Evolutionary conservation across 257 asterid species (phyloP), one percentile per base, ranked within the genome.

Genomic region (Forsythia viridissima): DNA sequence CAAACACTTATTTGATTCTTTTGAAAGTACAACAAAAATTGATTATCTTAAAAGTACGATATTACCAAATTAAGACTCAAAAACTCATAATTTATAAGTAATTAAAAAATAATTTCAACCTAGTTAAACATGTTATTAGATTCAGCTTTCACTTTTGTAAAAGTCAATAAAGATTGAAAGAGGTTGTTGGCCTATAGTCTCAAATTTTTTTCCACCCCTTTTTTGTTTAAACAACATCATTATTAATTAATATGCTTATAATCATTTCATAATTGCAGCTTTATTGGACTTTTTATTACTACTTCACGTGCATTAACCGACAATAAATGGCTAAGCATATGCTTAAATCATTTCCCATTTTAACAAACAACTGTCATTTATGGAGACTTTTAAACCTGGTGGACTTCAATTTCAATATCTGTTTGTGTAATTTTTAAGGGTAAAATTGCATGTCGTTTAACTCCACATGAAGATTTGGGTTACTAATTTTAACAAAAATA

Each of bases 81-180:
- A 30, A 0, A 30, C 1, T 30, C 1, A 30, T 1, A 30, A 30
- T 30, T 30, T 30, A 30, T 30, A 30, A 30, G 1, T 30, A 30
- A 30, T 30, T 30, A 30, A 30, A 30, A 30, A 30, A 30, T 30
- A 30, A 30, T 30, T 30, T 30, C 34, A 30, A 30, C 34, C 0
- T 1, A 30, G 0, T 1, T 30, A 30, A 30, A 30, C 34, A 30
- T 30, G 34, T 1, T 30, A 30, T 30, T 30, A 1, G 34, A 30
- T 30, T 30, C 34, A 30, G 46, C 52, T 57, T 77, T 70, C 71
- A 21, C 80, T 81, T 83, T 76, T 55, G 66, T 80, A 81, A 80
- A 83, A 83, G 86, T 77, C 84, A 81, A 82, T 74, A 52, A 79
- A 30, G 39, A 57, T 20, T 70, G 18, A 9, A 8, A 63, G 70